A percentile compares a stretch with the other conserved stretches of the same genome.
Evolutionary conservation across 2,329 filamentous ascomycete genomes (phyloP).

Genomic region (Neodidymelliopsis sp.): DNA sequence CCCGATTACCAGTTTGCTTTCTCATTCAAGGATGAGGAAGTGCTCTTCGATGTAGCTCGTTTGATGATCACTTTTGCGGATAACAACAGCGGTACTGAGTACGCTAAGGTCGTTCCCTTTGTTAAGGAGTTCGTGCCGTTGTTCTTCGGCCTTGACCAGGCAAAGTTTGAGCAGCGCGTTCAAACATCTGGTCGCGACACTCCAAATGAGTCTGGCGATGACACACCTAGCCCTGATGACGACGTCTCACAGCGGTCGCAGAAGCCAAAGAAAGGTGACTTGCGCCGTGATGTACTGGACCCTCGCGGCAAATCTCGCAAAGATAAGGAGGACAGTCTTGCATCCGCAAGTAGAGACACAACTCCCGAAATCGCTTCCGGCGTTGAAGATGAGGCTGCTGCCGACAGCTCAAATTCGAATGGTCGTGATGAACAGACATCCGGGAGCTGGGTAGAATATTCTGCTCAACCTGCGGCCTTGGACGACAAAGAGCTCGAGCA

Average conservation of each 20-base stretch:
- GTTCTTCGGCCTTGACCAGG: constrained; percentile 58
- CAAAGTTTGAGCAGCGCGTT: constrained; percentile 74
- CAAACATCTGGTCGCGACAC: constrained; percentile 49
- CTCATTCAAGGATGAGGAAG: constrained; percentile 66
- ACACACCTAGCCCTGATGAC: constrained; percentile 72
- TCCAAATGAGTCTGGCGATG: constrained; percentile 62
- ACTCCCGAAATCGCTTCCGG: constrained; percentile 84
- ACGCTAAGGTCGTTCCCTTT: constrained; percentile 55
- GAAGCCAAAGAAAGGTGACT: constrained; percentile 71
- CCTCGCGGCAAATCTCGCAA: constrained; percentile 74
- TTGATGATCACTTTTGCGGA: constrained; percentile 56
- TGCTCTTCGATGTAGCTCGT: constrained; percentile 60
- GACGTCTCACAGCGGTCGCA: constrained; percentile 70
- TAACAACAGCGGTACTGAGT: constrained; percentile 52
- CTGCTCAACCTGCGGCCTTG: constrained; percentile 62
- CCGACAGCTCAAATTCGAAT: constrained; percentile 63
- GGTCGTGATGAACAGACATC: constrained; percentile 67
- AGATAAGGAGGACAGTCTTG: constrained; percentile 81
- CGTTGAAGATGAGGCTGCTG: constrained; percentile 77
- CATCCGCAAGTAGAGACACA: constrained; percentile 82
- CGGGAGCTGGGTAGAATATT: constrained; percentile 70
- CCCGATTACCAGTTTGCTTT: constrained; percentile 78
- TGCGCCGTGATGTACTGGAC: constrained; percentile 87
- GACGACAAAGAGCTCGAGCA: constrained; percentile 71
- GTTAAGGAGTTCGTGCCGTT: constrained; percentile 59